These are phyloP conservation scores for Camelina laxa DNA, from an alignment of 345 rosid genomes.

Conservation along the genomic window DNA sequence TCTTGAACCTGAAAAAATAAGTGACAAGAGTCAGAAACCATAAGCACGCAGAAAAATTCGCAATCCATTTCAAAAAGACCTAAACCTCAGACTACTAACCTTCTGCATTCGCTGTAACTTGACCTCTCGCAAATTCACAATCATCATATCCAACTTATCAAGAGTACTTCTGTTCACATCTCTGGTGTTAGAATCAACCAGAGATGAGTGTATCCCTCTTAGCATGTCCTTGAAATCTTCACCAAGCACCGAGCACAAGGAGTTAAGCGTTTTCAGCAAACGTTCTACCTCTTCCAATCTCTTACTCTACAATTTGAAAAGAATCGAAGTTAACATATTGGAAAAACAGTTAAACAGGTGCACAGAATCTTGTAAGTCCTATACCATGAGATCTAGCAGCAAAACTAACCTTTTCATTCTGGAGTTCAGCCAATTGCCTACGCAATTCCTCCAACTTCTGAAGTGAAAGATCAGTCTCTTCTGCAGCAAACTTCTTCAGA, in stretches of 20 bases:
- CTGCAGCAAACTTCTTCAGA: constrained; percentile 40
- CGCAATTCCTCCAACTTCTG: constrained; percentile 58
- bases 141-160: constrained; percentile 54
- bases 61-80: constrained; percentile 4
- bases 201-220: constrained; percentile 53
- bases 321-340: neutral
- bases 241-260: constrained; percentile 65
- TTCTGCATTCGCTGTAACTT: constrained; percentile 64
- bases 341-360: neutral
- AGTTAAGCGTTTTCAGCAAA: constrained; percentile 49
- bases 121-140: constrained; percentile 51
- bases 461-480: constrained; percentile 58
- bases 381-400: neutral
- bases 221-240: constrained; percentile 54
- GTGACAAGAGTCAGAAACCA: constrained; percentile 24
- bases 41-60: neutral
- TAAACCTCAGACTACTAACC: constrained; percentile 44
- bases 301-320: constrained; percentile 47
- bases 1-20: constrained; percentile 54
- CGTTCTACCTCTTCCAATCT: constrained; percentile 54
- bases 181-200: constrained; percentile 49
- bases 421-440: constrained; percentile 50
- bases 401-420: constrained; percentile 61
- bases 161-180: constrained; percentile 56
- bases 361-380: neutral